Evolutionary conservation across 108 stramenopile genomes (phyloP), one percentile per base, ranked within the genome.

Genomic region (Nitzschia inconspicua): DNA sequence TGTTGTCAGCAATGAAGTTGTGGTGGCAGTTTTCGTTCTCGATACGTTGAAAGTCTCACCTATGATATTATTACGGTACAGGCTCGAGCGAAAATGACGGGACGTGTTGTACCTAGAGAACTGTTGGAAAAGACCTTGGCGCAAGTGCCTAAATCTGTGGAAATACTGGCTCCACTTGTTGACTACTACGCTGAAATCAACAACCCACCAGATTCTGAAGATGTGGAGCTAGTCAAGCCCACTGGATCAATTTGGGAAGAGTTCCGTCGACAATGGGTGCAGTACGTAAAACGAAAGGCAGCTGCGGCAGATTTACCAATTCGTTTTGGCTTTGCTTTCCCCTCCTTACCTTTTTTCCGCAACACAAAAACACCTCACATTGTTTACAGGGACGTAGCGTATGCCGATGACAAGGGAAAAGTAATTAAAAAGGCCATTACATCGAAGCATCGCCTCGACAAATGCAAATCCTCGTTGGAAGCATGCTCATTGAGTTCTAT

Each of bases 171-270:
- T 23, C 86, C 81, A 1, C 18, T 78, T 23, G 88, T 77, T 7
- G 86, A 91, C 49, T 94, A 76, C 69, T 83, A 85, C 60, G 85
- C 77, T 18, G 84, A 85, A 35, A 30, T 94, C 27, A 72, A 83
- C 35, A 94, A 94, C 71, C 47, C 79, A 11, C 72, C 74, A 2
- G 66, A 62, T 19, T 48, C 48, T 22, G 68, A 54, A 22, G 82
- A 91, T 20, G 46, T 94, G 48, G 69, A 70, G 46, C 51, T 94
- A 2, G 67, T 59, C 43, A 87, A 78, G 32, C 69, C 78, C 3
- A 64, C 32, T 35, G 79, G 77, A 0, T 51, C 75, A 18, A 76
- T 69, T 10, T 91, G 89, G 87, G 68, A 87, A 55, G 58, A 74
- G 2, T 94, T 94, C 60, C 47, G 68, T 40, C 57, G 66, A 5